phyloP scores from a whole-genome alignment of 2,329 filamentous ascomycete species.

The Penicillium sp. region DNA sequence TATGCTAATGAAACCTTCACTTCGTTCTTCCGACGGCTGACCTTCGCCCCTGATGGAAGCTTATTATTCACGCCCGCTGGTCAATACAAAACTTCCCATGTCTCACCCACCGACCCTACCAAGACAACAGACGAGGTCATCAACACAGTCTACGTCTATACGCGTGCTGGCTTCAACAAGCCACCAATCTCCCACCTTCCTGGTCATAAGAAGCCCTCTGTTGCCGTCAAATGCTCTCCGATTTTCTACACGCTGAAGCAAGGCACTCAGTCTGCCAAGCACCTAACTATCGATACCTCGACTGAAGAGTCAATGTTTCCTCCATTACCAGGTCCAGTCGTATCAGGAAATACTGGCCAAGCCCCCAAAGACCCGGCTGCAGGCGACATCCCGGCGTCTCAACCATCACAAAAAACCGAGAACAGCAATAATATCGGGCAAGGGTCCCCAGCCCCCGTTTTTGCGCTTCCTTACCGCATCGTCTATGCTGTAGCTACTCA shows the following conservation, averaged over 20 bases:
- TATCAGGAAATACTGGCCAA: constrained; percentile 47
- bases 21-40: constrained; percentile 91
- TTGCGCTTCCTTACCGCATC: constrained; percentile 87
- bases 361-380: constrained; percentile 71
- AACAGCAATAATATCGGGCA: constrained; percentile 52
- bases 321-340: constrained; percentile 77
- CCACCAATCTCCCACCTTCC: constrained; percentile 92
- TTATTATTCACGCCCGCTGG: constrained; percentile 91
- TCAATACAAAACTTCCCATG: constrained; percentile 82
- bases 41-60: constrained; percentile 94
- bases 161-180: constrained; percentile 92
- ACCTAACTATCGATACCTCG: constrained; percentile 93
- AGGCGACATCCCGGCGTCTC: constrained; percentile 53
- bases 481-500: constrained; percentile 97
- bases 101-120: constrained; percentile 63
- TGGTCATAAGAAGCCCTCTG: constrained; percentile 96
- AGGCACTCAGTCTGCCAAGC: constrained; percentile 67
- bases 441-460: constrained; percentile 61
- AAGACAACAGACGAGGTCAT: constrained; percentile 82
- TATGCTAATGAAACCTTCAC: constrained; percentile 97
- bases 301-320: constrained; percentile 81
- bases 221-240: constrained; percentile 92
- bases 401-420: constrained; percentile 57
- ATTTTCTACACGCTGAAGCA: constrained; percentile 80
- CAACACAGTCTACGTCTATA: constrained; percentile 99